phyloP scores from a whole-genome alignment of 2,329 filamentous ascomycete species.

The Rasamsonia emersonii region DNA sequence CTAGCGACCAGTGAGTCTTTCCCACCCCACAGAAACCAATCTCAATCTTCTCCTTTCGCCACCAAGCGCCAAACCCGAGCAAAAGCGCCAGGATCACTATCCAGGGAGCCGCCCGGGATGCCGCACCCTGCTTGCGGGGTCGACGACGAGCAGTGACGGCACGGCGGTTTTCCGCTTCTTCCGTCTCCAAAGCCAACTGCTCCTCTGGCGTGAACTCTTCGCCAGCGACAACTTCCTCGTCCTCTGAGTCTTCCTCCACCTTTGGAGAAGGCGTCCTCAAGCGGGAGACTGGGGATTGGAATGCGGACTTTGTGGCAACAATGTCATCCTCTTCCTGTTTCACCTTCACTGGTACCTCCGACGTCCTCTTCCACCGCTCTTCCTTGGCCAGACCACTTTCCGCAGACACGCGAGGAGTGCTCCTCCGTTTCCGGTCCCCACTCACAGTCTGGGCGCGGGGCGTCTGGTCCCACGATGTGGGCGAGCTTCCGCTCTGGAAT shows the following conservation, averaged over 20 bases:
- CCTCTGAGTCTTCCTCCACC: constrained; percentile 30
- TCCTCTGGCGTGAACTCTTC: constrained; percentile 95
- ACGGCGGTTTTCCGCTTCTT: constrained; percentile 46
- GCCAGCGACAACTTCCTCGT: constrained; percentile 47
- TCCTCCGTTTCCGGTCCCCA: constrained; percentile 43
- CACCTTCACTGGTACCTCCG: constrained; percentile 25
- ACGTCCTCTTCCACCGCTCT: constrained; percentile 22
- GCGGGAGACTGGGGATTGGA: constrained; percentile 49
- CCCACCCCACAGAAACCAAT: constrained; percentile 92
- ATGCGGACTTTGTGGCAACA: constrained; percentile 49
- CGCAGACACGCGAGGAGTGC: constrained; percentile 35
- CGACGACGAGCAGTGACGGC: constrained; percentile 13
- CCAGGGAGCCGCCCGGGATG: constrained; percentile 56
- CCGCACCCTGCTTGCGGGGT: constrained; percentile 32
- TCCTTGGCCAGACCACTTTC: constrained; percentile 19
- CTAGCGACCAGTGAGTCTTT: constrained; percentile 50
- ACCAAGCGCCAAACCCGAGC: constrained; percentile 69
- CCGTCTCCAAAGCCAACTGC: constrained; percentile 67
- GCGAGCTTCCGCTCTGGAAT: constrained; percentile 78
- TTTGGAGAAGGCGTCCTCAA: constrained; percentile 15
- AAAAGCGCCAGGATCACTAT: constrained; percentile 63
- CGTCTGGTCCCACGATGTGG: constrained; percentile 41
- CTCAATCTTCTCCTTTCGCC: constrained; percentile 89
- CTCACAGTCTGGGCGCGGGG: constrained; percentile 28
- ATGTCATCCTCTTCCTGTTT: constrained; percentile 45